Evolutionary conservation across 116 monocot genomes (phyloP), one percentile per base, ranked within the genome.

Genomic region (Iris pallida): DNA sequence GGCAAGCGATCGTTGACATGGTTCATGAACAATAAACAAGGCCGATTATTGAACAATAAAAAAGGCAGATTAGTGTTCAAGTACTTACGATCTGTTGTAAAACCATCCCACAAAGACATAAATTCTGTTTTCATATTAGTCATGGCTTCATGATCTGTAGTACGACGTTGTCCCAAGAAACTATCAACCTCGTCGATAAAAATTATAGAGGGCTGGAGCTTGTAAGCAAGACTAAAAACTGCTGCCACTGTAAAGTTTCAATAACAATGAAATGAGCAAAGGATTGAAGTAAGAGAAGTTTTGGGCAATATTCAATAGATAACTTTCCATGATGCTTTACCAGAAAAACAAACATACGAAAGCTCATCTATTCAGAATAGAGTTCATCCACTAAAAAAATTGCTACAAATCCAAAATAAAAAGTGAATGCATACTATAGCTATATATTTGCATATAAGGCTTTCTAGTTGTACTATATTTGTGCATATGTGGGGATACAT

Each of bases 51-150:
- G 57, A 19, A 57, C 8, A 16, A 41, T 2, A 59, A 8, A 61
- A 61, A 20, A 61, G 2, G 42, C 12, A 30, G 13, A 16, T 7
- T 16, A 48, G 7, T 5, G 7, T 8, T 16, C 13, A n/a, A 55
- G 51, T 68, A 89, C 97, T 87, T 58, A 97, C 97, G 85, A 51
- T 97, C 92, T 41, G 97, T 92, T 55, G 97, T 92, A 74, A 97
- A 97, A 52, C 97, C 97, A 85, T 97, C 97, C 97, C 97, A 97
- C 60, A 97, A 73, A 48, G 97, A 91, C 97, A 97, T 97, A 46
- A 97, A 97, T 42, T 97, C 97, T 55, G 92, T 97, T 77, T 97
- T 97, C 97, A 97, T 97, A 66, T 97, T 97, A 66, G 92, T 83
- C 88, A 97, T 81, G 57, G 89, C 97, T 79, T 97, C 97, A 85